Evolutionary conservation across 768 basidiomycete genomes (phyloP), one percentile per base, ranked within the genome.

Genomic region (Suillus placidus): DNA sequence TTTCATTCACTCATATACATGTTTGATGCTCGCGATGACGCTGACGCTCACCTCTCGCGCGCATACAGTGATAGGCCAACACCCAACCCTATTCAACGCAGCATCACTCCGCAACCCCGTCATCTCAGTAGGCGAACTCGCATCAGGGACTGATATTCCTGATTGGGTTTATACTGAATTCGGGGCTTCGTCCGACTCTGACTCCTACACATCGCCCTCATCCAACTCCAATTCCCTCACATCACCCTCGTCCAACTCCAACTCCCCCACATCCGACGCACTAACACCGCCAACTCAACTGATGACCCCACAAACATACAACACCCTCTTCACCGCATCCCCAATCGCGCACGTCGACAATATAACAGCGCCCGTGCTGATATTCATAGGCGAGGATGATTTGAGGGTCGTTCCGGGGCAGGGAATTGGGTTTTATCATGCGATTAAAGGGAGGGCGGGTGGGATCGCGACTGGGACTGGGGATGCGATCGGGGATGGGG

Each of bases 71-170:
- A 85, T 90, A 26, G 87, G 87, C 0, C 85, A 85, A 65, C 82
- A 81, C 68, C 89, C 91, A 0, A 80, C 83, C n/a, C 73, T 85
- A 42, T 92, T 89, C 72, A 83, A 81, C 18, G 89, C 88, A 0
- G 86, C 86, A 0, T 83, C 85, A 26, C 70, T 91, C 55, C 84
- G 88, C 51, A 93, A 92, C 70, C 90, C 91, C 0, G 91, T 92
- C 64, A 87, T 87, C 52, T 87, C 87, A 6, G 80, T 79, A 0
- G 87, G 87, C 12, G 86, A 87, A 55, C 74, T 87, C 35, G 51
- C 51, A 18, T 74, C 82, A 0, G 78, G 78, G 1, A 84, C 84
- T 2, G 91, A 92, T 67, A 91, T 93, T 43, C 84, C 87, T 7
- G 90, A 92, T 70, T 92, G 90, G 90, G 69, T 74, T 4, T 79